Percentiles rank a stretch among this genome's conserved stretches.
phyloP scores from a whole-genome alignment of 1,139 yeast species.

The Yamadazyma friedrichii region DNA sequence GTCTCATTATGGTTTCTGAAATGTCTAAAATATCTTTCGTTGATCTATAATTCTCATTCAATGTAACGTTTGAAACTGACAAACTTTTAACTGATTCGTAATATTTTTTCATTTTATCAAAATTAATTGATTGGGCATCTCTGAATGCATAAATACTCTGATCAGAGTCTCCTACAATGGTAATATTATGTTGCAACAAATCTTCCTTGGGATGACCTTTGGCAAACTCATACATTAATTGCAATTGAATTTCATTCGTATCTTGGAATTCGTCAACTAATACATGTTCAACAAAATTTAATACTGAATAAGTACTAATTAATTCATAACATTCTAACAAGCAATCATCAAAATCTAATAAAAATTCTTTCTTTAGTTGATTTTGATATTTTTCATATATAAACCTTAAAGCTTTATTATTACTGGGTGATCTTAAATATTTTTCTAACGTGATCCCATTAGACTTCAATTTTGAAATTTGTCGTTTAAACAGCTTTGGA shows the following conservation, averaged over 20 bases:
- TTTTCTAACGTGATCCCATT: slow-evolving; percentile 40
- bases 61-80: slow-evolving; percentile 30
- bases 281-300: slow-evolving; percentile 61
- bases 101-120: slow-evolving; percentile 52
- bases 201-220: slow-evolving; percentile 27
- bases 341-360: slow-evolving; percentile 84
- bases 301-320: slow-evolving; percentile 42
- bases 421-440: slow-evolving; percentile 17
- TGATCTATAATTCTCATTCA: slow-evolving; percentile 79
- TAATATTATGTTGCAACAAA: slow-evolving; percentile 46
- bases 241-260: slow-evolving; percentile 74
- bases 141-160: slow-evolving; percentile 91
- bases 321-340: slow-evolving; percentile 55
- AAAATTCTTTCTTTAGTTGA: slow-evolving; percentile 35
- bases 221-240: slow-evolving; percentile 62
- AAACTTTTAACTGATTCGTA: slow-evolving; percentile 27
- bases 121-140: slow-evolving; percentile 72
- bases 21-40: slow-evolving; percentile 62
- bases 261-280: slow-evolving; percentile 95
- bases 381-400: slow-evolving; percentile 56
- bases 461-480: slow-evolving; percentile 55
- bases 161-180: slow-evolving; percentile 95
- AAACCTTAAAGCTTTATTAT: slow-evolving; percentile 16
- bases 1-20: slow-evolving; percentile 68
- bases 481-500: slow-evolving; percentile 35